Evolutionary conservation across 1,284 basidiomycete genomes (phyloP).

Genomic region (Cystobasidium sp.): DNA sequence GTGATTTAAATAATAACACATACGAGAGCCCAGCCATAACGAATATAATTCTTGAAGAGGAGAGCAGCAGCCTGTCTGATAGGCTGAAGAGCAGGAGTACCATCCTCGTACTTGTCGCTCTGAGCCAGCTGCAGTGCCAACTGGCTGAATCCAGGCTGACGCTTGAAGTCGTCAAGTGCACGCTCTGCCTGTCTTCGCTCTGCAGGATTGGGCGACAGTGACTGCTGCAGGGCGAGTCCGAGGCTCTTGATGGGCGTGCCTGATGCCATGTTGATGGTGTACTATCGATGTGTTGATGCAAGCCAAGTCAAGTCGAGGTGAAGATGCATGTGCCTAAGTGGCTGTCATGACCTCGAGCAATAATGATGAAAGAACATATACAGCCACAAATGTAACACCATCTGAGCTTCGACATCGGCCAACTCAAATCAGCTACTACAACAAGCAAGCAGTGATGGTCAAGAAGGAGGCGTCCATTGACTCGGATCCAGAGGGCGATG

Average conservation of each 20-base stretch:
- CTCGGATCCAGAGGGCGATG: conserved; percentile 14
- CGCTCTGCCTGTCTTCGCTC: conserved; percentile 77
- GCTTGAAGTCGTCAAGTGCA: conserved; percentile 68
- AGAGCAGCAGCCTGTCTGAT: conserved; percentile 78
- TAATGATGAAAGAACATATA: too few species aligned
- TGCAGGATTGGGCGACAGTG: conserved; percentile 32
- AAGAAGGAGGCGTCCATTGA: conserved; percentile 30
- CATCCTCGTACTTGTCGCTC: conserved; percentile 66
- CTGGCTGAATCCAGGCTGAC: conserved; percentile 76
- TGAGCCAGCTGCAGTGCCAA: conserved; percentile 74
- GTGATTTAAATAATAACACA: conserved; percentile 51
- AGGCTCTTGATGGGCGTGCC: conserved; percentile 26
- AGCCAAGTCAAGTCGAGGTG: background rate
- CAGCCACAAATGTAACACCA: background rate
- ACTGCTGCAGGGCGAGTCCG: conserved; percentile 34
- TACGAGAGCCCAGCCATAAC: conserved; percentile 83
- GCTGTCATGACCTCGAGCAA: too few species aligned
- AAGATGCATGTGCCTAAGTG: background rate
- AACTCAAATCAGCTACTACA: background rate
- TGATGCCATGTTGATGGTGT: conserved; percentile 3
- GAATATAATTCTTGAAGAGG: conserved; percentile 86
- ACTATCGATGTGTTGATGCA: background rate
- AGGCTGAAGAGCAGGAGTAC: conserved; percentile 49
- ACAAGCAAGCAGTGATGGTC: background rate
- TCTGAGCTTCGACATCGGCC: background rate